A percentile compares a stretch with the other conserved stretches of the same genome.
These are phyloP conservation scores for Lasiosphaeria hispida DNA, from an alignment of 495 filamentous ascomycete genomes.

Conservation along the genomic window DNA sequence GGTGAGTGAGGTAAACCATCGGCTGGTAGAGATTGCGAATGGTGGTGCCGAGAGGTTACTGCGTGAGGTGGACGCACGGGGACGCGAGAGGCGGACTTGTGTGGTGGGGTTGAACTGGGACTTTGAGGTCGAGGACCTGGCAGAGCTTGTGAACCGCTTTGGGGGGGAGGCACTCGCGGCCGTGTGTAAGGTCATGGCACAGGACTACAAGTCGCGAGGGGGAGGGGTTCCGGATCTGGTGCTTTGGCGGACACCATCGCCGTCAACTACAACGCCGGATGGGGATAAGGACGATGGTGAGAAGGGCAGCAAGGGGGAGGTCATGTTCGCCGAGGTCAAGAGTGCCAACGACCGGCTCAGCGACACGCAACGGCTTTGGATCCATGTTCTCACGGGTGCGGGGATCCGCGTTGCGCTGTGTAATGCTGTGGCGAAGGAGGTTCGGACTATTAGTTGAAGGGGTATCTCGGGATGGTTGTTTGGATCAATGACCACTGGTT, in stretches of 20 bases:
- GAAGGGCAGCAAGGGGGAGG: slow-evolving; percentile 42
- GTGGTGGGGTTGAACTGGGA: slow-evolving; percentile 90
- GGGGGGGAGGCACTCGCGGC: slow-evolving; percentile 73
- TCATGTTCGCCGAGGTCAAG: slow-evolving; percentile 90
- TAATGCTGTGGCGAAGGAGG: slow-evolving; percentile 77
- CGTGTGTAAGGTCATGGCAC: slow-evolving; percentile 89
- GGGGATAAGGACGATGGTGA: slow-evolving; percentile 26
- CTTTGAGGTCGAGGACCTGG: slow-evolving; percentile 74
- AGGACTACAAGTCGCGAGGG: slow-evolving; percentile 85
- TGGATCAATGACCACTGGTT: too few relatives aligned
- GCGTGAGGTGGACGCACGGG: slow-evolving; percentile 58
- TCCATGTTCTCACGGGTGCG: slow-evolving; percentile 82
- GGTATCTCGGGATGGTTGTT: background rate
- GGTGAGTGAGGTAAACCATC: slow-evolving; percentile 83
- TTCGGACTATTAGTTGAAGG: slow-evolving; percentile 35
- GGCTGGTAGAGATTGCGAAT: slow-evolving; percentile 79
- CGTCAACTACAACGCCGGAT: background rate
- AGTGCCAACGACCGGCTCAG: slow-evolving; percentile 93
- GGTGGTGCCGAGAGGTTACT: slow-evolving; percentile 69
- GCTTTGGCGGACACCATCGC: slow-evolving; percentile 61
- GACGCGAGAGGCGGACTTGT: slow-evolving; percentile 70
- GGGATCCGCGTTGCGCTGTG: slow-evolving; percentile 86
- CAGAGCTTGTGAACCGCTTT: slow-evolving; percentile 80
- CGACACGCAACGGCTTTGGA: slow-evolving; percentile 96
- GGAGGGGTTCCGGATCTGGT: slow-evolving; percentile 92